Base-by-base conservation (phyloP, 2,329 filamentous ascomycete genomes). In the Corynespora cassiicola region DNA sequence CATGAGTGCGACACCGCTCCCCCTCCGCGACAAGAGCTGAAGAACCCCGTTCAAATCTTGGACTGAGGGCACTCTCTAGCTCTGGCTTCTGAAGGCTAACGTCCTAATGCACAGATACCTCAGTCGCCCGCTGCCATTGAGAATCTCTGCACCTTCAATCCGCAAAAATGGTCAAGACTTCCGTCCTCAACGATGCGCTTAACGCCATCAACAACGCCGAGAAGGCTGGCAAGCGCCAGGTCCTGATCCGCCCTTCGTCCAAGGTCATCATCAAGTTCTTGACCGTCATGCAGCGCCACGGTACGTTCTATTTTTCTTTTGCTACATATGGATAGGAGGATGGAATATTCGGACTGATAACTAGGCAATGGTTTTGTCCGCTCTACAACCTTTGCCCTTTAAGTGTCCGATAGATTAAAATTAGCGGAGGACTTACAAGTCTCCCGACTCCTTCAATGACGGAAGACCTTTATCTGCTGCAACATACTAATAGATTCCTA, bases 261-360 rank as follows among this genome's bases (percentile, higher is more conserved):
- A 99, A 99, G 88, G 94, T 99, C 82, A 99, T 99, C 70, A 97
- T 99, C 71, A 97, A 97, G 85, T 99, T 97, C 86, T 83, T 99
- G 73, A 83, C 83, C 73, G 92, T 97, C 76, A 99, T 99, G 94
- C 94, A 99, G 82, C 90, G 88, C 78, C 94, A 99, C 81, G 94
- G 94, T 97, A 94, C 58, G 90, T 88, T 41, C 19, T 23, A 43
- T 39, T 46, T 30, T 40, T 50, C 57, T 57, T 63, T 42, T 51
- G 21, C 38, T 49, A n/a, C n/a, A n/a, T n/a, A n/a, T n/a, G n/a
- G n/a, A n/a, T n/a, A n/a, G n/a, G n/a, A n/a, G n/a, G n/a, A n/a
- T n/a, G n/a, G n/a, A n/a, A n/a, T n/a, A 67, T 85, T 94, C 94
- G 92, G 91, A 87, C 87, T 96, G 90, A 97, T 97, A 97, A 97